phyloP scores from a whole-genome alignment of 257 asterid genomes.

The Sherardia arvensis region DNA sequence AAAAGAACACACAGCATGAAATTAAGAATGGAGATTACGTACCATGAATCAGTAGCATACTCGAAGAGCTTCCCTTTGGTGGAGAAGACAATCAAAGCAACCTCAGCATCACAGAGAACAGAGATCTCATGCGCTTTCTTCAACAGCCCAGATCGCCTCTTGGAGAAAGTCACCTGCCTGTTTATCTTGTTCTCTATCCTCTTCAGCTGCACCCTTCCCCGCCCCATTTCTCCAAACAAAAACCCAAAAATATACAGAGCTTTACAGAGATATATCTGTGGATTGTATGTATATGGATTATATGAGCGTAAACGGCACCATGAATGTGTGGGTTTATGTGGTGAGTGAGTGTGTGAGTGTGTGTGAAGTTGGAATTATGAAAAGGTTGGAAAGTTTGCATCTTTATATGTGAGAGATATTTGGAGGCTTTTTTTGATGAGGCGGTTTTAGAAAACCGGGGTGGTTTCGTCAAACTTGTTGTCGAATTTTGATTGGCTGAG shows the following conservation, averaged over 20 bases:
- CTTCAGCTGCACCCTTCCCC: slow-evolving; percentile 80
- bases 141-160: slow-evolving; percentile 59
- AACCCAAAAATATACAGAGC: not conserved
- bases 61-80: slow-evolving; percentile 70
- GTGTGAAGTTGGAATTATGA: not conserved
- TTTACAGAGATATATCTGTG: not conserved
- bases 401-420: not conserved
- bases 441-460: slow-evolving; percentile 28
- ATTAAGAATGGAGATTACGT: not conserved
- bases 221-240: slow-evolving; percentile 37
- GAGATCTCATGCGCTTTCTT: slow-evolving; percentile 89
- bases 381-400: not conserved
- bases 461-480: slow-evolving; percentile 47
- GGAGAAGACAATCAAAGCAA: slow-evolving; percentile 70
- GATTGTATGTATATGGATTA: not conserved
- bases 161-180: slow-evolving; percentile 80
- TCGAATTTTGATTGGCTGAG: slow-evolving; percentile 50
- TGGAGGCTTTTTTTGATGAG: not conserved
- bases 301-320: not conserved
- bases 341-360: not conserved
- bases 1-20: not conserved
- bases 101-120: slow-evolving; percentile 80
- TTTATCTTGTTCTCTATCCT: slow-evolving; percentile 80
- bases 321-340: not conserved
- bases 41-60: slow-evolving; percentile 81